Base-by-base conservation (phyloP, 108 stramenopile genomes). In the Tribonema minus region DNA sequence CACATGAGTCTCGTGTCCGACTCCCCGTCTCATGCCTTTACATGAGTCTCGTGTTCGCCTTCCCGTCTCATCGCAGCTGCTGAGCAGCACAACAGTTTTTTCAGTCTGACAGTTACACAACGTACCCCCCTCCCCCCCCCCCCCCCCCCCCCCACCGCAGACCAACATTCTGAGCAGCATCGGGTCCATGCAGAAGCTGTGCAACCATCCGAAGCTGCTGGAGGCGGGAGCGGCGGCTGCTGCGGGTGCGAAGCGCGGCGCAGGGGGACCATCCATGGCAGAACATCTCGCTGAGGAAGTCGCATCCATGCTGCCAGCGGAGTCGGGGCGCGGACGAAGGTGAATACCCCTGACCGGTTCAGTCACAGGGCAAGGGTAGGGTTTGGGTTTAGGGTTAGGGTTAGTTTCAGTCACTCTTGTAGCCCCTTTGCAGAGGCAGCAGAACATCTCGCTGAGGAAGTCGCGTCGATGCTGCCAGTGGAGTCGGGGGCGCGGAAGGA, bases 101-200 rank as follows among this genome's bases (percentile, higher is more conserved):
- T 54, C 46, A 54, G 20, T 54, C 20, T 54, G 9, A 15, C 46
- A 54, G 46, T 54, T 54, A 54, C 46, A 54, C 46, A 20, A 15
- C 20, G 46, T 54, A 15, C 46, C 46, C 15, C 46, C 20, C 46
- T 15, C 46, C 46, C 15, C 20, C 15, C 20, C 9, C 46, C 46
- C 46, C 15, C 46, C 46, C 20, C 46, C 20, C 15, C 20, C 15
- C 46, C 20, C 15, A 15, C 15, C 20, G 46, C 46, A 54, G 46
- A 94, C 92, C 64, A 98, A 98, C 72, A 94, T 92, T 68, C 82
- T 98, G 46, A 89, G 91, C 33, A 92, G 88, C 62, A 95, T 98
- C 82, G 94, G 95, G 71, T 88, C 94, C 87, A 89, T 97, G 61
- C 78, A 80, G 61, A 80, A 74, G 73, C 84, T 96, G 6, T 94